Evolutionary conservation across 768 basidiomycete species (phyloP), one percentile per base, ranked within the genome.

Genomic region (Lactarius vividus): DNA sequence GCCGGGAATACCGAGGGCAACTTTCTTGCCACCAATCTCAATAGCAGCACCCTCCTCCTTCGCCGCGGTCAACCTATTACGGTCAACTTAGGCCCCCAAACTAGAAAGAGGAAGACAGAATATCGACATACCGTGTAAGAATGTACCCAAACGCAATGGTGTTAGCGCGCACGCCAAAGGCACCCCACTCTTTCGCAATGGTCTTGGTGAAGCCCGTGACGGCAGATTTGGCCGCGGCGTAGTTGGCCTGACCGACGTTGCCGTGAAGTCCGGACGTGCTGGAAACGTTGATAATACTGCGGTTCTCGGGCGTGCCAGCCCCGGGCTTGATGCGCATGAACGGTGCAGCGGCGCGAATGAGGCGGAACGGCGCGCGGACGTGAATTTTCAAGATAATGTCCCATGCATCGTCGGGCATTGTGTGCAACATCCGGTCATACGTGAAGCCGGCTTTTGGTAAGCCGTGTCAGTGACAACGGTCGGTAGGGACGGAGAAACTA

Each of bases 351-450:
- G 90, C 88, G 59, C 92, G 85, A 66, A 94, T 80, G 71, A 94
- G 85, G 46, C 91, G 81, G 85, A 94, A 94, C 0, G 92, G 93
- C 3, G 92, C 91, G 59, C 89, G 86, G 71, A 92, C 88, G 75
- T 94, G 93, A 59, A 94, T 86, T 73, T 89, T 90, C 75, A 89
- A 80, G 72, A 94, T 94, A 70, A 94, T 81, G 67, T 92, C 88
- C 74, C 84, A 94, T 1, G 85, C 83, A 53, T 92, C 89, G 76
- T 94, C 92, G 3, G 89, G 86, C 66, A 88, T 92, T 6, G 90
- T 92, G 77, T 92, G 92, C 44, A 93, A 79, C 92, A 94, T 94
- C 76, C 88, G 89, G 82, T 92, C 89, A 71, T 83, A 91, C 8
- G 89, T 91, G 78, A 91, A 91, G 57, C 87, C 88, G 56, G 88